Percentiles rank a stretch among this genome's conserved stretches.
Conservation (phyloP, 2,329 filamentous ascomycete genomes). For the Epichloe gansuensis region DNA sequence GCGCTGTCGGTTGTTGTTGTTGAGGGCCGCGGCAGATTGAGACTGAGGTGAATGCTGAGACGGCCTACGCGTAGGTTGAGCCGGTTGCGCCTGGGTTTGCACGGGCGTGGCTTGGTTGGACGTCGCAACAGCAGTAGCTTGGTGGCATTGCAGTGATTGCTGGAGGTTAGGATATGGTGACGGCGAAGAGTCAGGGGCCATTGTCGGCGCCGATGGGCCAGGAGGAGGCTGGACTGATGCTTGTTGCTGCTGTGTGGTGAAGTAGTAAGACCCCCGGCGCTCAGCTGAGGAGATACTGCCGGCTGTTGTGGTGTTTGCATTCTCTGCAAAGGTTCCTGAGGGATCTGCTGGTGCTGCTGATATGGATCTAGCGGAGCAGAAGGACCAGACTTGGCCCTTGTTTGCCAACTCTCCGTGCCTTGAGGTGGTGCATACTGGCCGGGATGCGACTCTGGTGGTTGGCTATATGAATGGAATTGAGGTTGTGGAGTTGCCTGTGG, state of each 20-base stretch:
- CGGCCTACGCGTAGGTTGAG: conserved; percentile 6
- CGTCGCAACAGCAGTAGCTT: conserved; percentile 28
- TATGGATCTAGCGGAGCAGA: conserved; percentile 23
- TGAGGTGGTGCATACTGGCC: conserved; percentile 35
- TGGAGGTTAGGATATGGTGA: conserved; percentile 43
- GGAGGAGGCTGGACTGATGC: conserved; percentile 16
- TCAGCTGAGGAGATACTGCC: conserved; percentile 27
- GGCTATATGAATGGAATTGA: conserved; percentile 32
- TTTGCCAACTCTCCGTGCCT: conserved; percentile 40
- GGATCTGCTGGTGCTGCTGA: conserved; percentile 13
- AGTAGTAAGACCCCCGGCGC: conserved; percentile 47
- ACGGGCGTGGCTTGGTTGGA: conserved; percentile 21
- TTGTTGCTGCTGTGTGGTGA: conserved; percentile 26
- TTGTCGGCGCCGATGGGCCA: conserved; percentile 26
- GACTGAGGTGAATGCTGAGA: conserved; percentile 17
- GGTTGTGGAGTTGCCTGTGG: conserved; percentile 23
- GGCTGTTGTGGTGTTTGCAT: conserved; percentile 20
- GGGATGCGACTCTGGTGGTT: conserved; percentile 26
- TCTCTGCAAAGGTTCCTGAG: conserved; percentile 15
- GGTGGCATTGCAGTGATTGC: conserved; percentile 33
- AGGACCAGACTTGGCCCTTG: conserved; percentile 24
- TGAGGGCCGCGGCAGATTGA: conserved; percentile 16
- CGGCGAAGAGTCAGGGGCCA: conserved; percentile 28
- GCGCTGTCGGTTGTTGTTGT: conserved; percentile 4
- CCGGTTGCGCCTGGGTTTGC: conserved; percentile 16